These are phyloP conservation scores for Trichomonas gallinae DNA, from an alignment of 208 protist species.

Conservation along the genomic window DNA sequence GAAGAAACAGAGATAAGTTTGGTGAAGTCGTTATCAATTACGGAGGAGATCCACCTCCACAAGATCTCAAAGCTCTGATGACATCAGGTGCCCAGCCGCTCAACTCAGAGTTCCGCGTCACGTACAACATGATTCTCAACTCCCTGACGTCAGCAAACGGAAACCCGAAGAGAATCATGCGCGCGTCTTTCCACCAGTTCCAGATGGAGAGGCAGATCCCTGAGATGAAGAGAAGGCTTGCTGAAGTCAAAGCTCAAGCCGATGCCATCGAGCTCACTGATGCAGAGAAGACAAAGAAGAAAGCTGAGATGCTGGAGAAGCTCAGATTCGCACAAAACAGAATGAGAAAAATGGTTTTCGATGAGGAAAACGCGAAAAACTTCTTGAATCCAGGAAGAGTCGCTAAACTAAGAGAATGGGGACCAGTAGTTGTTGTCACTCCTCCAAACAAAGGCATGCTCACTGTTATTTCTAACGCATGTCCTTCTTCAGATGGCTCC, in stretches of 20 bases:
- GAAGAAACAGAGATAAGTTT: slow-evolving; percentile 16
- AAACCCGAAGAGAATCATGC: not conserved
- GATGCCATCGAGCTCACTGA: not conserved
- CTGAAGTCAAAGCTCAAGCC: not conserved
- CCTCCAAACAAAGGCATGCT: not conserved
- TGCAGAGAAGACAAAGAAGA: not conserved
- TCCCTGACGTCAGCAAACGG: slow-evolving; percentile 36
- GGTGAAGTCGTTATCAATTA: not conserved
- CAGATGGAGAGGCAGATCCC: not conserved
- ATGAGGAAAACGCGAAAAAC: not conserved
- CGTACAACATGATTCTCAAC: slow-evolving; percentile 76
- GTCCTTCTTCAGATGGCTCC: not conserved
- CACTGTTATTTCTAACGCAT: not conserved
- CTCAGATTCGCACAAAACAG: not conserved
- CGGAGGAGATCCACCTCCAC: not conserved
- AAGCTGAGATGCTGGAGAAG: not conserved
- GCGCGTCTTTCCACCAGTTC: not conserved
- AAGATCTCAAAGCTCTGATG: not conserved
- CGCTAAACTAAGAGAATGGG: not conserved
- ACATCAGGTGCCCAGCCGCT: slow-evolving; percentile 31
- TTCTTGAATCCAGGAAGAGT: not conserved
- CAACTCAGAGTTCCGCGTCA: slow-evolving; percentile 59
- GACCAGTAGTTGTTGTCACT: not conserved
- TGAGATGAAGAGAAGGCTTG: not conserved
- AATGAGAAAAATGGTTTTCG: not conserved